Conservation (phyloP, 2,329 filamentous ascomycete species). For the Raffaelea ambrosiae region DNA sequence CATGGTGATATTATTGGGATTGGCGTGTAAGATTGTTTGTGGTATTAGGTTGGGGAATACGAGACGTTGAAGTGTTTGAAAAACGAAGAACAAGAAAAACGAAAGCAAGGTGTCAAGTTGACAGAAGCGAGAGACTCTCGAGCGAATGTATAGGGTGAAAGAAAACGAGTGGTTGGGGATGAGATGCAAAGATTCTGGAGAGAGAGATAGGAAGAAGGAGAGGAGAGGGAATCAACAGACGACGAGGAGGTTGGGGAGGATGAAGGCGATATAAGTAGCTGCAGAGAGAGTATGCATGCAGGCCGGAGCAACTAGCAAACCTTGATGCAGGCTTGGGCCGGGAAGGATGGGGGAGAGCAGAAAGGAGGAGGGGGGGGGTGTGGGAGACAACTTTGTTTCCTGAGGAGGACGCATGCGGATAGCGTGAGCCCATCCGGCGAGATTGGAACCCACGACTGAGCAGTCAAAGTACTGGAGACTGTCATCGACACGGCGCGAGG, state of each 20-base stretch:
- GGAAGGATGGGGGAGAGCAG: not conserved
- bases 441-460: too few species aligned
- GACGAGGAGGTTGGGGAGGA: not conserved
- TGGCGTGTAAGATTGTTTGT: not conserved
- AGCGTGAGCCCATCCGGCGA: too few species aligned
- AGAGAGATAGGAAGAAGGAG: not conserved
- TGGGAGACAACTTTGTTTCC: too few species aligned
- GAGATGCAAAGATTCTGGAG: slow-evolving; percentile 2
- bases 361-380: not conserved
- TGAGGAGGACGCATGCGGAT: too few species aligned
- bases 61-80: not conserved
- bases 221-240: too few species aligned
- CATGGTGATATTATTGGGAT: slow-evolving; percentile 16
- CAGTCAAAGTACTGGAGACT: too few species aligned
- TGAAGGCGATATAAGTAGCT: not conserved
- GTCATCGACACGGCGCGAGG: too few species aligned
- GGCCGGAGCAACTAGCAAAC: not conserved
- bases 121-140: not conserved
- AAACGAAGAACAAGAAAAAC: not conserved
- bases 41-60: not conserved
- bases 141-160: slow-evolving; percentile 3
- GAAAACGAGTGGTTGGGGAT: slow-evolving; percentile 8
- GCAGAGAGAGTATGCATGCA: not conserved
- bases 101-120: not conserved
- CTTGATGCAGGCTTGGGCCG: not conserved